These are phyloP conservation scores for Plasmodium billcollinsi DNA, from an alignment of 169 alveolate genomes.

Conservation along the genomic window DNA sequence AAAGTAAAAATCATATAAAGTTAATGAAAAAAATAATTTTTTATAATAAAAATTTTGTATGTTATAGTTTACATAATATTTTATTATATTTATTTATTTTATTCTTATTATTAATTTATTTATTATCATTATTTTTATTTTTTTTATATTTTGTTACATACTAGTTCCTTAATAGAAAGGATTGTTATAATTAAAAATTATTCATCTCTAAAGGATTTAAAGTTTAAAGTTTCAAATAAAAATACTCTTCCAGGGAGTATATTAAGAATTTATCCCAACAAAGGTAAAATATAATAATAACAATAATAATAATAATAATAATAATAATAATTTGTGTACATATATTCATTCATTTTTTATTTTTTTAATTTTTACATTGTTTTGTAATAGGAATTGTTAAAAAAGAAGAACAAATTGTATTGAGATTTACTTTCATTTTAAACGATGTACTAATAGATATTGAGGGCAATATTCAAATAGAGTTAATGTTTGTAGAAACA, in stretches of 20 bases:
- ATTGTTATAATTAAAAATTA: constrained; percentile 68
- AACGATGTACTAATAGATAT: constrained; percentile 67
- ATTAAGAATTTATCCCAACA: constrained; percentile 51
- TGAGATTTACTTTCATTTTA: constrained; percentile 53
- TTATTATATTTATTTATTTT: no score
- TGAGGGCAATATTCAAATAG: constrained; percentile 76
- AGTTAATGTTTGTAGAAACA: constrained; percentile 31
- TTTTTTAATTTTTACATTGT: neutral
- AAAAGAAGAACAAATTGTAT: constrained; percentile 30
- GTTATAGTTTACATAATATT: no score
- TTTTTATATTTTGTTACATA: neutral
- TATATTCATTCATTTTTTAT: neutral
- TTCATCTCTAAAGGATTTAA: constrained; percentile 32
- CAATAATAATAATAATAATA: constrained; percentile 6
- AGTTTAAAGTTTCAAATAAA: constrained; percentile 67
- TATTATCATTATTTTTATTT: constrained; percentile 8
- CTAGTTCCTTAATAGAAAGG: constrained; percentile 65
- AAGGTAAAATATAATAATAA: constrained; percentile 31
- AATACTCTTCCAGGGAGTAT: constrained; percentile 45
- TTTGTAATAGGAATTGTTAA: constrained; percentile 45
- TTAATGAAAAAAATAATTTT: constrained; percentile 3
- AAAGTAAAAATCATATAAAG: neutral
- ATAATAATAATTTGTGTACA: constrained; percentile 6
- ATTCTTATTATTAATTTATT: neutral
- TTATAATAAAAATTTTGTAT: neutral